Conservation (phyloP, 495 filamentous ascomycete species). For the Aspergillus steynii region DNA sequence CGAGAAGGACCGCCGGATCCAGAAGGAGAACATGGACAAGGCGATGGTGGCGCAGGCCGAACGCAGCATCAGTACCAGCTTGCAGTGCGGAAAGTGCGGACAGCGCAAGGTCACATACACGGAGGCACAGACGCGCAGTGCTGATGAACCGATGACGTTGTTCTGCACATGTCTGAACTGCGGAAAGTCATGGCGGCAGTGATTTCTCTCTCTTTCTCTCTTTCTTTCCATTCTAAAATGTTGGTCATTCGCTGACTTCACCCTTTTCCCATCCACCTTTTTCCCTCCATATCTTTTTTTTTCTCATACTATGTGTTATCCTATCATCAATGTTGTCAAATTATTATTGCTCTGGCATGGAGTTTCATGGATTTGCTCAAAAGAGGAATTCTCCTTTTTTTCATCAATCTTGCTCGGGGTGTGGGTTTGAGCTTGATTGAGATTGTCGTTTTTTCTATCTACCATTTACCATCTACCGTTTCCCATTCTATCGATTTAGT, state of each 20-base stretch:
- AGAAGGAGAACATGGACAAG: constrained; percentile 92
- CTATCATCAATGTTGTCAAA: constrained; percentile 5
- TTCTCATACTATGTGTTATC: background rate
- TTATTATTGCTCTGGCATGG: constrained; percentile 7
- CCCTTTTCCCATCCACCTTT: background rate
- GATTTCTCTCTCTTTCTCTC: constrained; percentile 15
- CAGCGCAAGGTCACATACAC: constrained; percentile 93
- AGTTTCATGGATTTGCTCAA: constrained; percentile 6
- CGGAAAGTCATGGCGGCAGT: constrained; percentile 54
- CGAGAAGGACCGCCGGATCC: constrained; percentile 64
- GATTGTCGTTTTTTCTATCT: no score
- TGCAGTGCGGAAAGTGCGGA: constrained; percentile 86
- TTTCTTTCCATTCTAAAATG: constrained; percentile 9
- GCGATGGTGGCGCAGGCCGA: constrained; percentile 88
- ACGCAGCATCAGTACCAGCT: constrained; percentile 78
- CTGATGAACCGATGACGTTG: constrained; percentile 66
- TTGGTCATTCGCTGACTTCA: background rate
- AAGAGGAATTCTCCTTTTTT: background rate
- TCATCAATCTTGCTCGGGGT: background rate
- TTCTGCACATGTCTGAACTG: constrained; percentile 53
- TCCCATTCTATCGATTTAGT: background rate
- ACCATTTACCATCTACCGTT: no score
- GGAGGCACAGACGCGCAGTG: constrained; percentile 92
- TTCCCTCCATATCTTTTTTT: constrained; percentile 1
- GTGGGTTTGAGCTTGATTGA: no score